A percentile compares a stretch with the other conserved stretches of the same genome.
These are phyloP conservation scores for Fusarium buharicum DNA, from an alignment of 2,329 filamentous ascomycete species.

Conservation along the genomic window DNA sequence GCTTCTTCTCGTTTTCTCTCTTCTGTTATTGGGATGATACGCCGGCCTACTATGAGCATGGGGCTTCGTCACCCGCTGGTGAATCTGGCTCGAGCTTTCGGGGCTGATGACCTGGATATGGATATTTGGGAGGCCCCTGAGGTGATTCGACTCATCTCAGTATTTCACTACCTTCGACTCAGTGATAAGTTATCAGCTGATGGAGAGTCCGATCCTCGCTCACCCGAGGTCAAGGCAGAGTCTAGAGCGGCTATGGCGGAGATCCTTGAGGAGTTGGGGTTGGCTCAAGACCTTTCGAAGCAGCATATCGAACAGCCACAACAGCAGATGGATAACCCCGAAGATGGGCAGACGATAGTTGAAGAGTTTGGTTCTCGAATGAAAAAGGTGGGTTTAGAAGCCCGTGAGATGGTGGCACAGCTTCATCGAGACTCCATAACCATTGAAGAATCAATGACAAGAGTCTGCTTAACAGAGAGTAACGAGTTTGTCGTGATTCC, in stretches of 20 bases:
- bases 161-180: not conserved
- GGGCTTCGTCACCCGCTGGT: not conserved
- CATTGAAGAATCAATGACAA: not conserved
- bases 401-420: too few species aligned
- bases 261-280: too few species aligned
- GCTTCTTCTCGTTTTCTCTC: not conserved
- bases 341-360: too few species aligned
- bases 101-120: not conserved
- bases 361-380: too few species aligned
- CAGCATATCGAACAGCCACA: too few species aligned
- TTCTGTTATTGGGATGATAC: not conserved
- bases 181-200: fast-evolving
- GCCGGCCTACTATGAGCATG: fast-evolving
- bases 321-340: too few species aligned
- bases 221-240: too few species aligned
- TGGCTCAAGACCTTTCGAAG: too few species aligned
- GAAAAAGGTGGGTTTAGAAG: too few species aligned
- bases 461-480: not conserved
- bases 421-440: not conserved
- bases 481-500: not conserved
- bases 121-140: not conserved
- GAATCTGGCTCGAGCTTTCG: not conserved
- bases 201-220: fast-evolving
- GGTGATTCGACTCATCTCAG: not conserved
- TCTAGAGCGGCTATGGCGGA: too few species aligned